These are phyloP conservation scores for Domatiomyces catenatus DNA, from an alignment of 2,329 filamentous ascomycete species.

Conservation along the genomic window DNA sequence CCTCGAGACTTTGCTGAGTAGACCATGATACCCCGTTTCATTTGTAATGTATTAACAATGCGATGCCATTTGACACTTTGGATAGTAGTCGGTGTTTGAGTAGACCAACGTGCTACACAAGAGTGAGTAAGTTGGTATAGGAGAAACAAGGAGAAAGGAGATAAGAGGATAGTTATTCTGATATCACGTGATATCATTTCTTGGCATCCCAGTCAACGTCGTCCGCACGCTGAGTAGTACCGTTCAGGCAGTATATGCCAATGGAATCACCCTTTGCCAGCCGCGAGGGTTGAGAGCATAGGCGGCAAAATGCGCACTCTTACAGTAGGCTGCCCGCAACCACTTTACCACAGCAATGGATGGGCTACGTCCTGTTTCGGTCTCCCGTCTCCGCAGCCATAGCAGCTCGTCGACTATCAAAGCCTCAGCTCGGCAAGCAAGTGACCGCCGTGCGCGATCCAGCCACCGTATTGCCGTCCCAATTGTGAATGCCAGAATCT, in stretches of 20 bases:
- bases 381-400: neutral
- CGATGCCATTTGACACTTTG: neutral
- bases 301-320: neutral
- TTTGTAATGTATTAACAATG: neutral
- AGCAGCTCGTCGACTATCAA: constrained; percentile 1
- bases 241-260: neutral
- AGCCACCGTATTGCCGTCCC: neutral
- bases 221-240: too few species aligned
- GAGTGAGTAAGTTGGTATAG: too few species aligned
- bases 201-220: too few species aligned
- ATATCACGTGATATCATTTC: neutral
- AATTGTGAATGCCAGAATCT: constrained; percentile 22
- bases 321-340: neutral
- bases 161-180: too few species aligned
- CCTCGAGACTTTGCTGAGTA: neutral
- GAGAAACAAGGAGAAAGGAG: too few species aligned
- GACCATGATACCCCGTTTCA: neutral
- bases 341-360: neutral
- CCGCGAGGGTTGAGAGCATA: neutral
- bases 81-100: too few species aligned
- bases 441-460: neutral
- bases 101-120: too few species aligned
- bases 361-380: neutral
- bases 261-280: neutral
- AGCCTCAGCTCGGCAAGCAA: neutral